A percentile compares a stretch with the other conserved stretches of the same genome.
phyloP scores from a whole-genome alignment of 352 stramenopile species.

The Pythium periplocum region DNA sequence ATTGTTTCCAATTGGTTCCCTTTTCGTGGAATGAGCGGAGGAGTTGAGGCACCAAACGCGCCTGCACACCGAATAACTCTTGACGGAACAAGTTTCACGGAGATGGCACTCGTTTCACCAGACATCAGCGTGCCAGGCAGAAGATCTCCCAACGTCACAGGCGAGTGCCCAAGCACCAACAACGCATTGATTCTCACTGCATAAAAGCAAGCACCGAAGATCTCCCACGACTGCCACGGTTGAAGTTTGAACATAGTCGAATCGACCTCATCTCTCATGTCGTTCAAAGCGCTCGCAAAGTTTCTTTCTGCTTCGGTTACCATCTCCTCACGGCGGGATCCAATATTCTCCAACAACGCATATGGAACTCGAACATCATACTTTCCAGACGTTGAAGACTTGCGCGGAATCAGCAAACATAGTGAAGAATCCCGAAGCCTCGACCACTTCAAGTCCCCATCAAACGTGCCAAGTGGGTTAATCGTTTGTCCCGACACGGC shows the following conservation, averaged over 20 bases:
- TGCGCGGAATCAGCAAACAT: slow-evolving; percentile 19
- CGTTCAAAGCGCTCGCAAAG: slow-evolving; percentile 8
- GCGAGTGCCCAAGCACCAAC: slow-evolving; percentile 19
- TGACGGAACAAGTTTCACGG: slow-evolving; percentile 10
- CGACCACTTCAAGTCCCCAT: slow-evolving; percentile 17
- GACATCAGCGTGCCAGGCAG: slow-evolving; percentile 18
- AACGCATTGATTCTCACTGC: slow-evolving; percentile 28
- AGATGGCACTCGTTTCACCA: slow-evolving; percentile 7
- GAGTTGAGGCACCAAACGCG: slow-evolving; percentile 10
- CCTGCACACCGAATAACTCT: slow-evolving; percentile 11
- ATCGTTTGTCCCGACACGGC: slow-evolving; percentile 12
- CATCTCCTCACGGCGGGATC: slow-evolving; percentile 2
- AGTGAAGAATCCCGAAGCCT: slow-evolving; percentile 22
- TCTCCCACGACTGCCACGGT: slow-evolving; percentile 15
- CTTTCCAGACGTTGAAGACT: slow-evolving; percentile 8
- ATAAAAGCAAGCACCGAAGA: slow-evolving; percentile 35
- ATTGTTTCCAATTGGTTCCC: slow-evolving; percentile 13
- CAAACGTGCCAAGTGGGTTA: slow-evolving; percentile 7
- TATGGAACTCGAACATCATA: slow-evolving; percentile 14
- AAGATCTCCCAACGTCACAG: slow-evolving; percentile 17
- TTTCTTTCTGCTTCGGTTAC: slow-evolving; percentile 3
- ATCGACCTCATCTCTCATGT: slow-evolving; percentile 6
- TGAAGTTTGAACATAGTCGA: slow-evolving; percentile 9
- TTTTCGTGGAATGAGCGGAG: slow-evolving; percentile 11
- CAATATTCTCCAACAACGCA: slow-evolving; percentile 14